Evolutionary conservation across 805 yeast species (phyloP), one percentile per base, ranked within the genome.

Genomic region (Monosporozyma aquatica): DNA sequence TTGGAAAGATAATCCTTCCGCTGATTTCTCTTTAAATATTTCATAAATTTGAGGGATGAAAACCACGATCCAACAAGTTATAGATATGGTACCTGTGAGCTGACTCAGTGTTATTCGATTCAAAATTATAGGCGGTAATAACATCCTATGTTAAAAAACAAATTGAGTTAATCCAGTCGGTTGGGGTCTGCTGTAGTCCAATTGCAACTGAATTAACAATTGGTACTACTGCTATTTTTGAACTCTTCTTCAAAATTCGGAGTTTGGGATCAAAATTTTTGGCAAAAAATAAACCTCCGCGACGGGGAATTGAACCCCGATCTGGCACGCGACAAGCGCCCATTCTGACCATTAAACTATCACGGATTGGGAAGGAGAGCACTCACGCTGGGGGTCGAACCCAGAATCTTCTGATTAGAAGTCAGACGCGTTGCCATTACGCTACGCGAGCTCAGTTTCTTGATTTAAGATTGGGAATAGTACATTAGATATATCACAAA

Each of bases 1-100:
- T 48, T 84, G 68, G 30, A 87, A 62, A 6, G 97, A 87, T 17
- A 92, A 71, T 5, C 97, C 97, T 43, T 92, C 96, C 5, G 95
- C 79, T 27, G 87, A 78, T 61, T 86, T 80, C 56, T 97, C 68
- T 47, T 72, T 71, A 57, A 85, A 87, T 59, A 89, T 90, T 58
- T 92, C 97, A 62, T 87, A 89, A 37, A 92, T 82, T 59, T 90
- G 97, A 10, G 97, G 97, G 30, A 95, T 92, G 69, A 92, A 90
- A 14, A 90, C 97, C 37, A 92, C 87, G 47, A 92, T 82, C 98
- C 98, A 90, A 61, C 97, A 92, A n/a, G 97, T 95, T 37, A 90
- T 76, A 14, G 97, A 90, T 26, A 92, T 86, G 10, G 95, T 85
- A 24, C 84, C 68, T 9, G 59, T 29, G 43, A 84, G 82, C 5